phyloP scores from a whole-genome alignment of 352 stramenopile species.

The Globisporangium perplexum region DNA sequence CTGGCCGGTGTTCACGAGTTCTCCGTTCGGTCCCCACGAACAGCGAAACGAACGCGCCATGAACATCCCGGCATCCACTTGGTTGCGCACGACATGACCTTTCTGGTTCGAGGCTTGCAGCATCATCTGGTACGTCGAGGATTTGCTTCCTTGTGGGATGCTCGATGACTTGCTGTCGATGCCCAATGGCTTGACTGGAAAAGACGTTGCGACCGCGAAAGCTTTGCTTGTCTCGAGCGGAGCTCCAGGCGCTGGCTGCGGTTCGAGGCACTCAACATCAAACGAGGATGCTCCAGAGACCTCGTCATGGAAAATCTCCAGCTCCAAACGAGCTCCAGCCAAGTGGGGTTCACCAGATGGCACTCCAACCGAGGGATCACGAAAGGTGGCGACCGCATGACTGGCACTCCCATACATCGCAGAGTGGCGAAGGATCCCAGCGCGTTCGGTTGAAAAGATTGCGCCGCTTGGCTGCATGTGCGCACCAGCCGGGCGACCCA shows the following conservation, averaged over 20 bases:
- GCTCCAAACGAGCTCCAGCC: not conserved
- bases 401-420: slow-evolving; percentile 26
- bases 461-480: slow-evolving; percentile 9
- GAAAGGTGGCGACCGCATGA: slow-evolving; percentile 32
- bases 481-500: slow-evolving; percentile 13
- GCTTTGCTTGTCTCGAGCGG: slow-evolving; percentile 23
- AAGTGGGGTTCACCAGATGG: not conserved
- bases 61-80: slow-evolving; percentile 62
- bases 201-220: slow-evolving; percentile 27
- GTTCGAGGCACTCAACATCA: slow-evolving; percentile 16
- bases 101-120: slow-evolving; percentile 33
- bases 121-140: slow-evolving; percentile 69
- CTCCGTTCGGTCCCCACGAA: slow-evolving; percentile 72
- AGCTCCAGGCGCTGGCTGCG: slow-evolving; percentile 8
- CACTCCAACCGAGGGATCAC: not conserved
- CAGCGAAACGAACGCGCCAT: slow-evolving; percentile 79
- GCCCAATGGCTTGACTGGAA: slow-evolving; percentile 26
- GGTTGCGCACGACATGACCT: slow-evolving; percentile 31
- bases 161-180: slow-evolving; percentile 25
- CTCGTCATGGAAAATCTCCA: not conserved
- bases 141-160: slow-evolving; percentile 32
- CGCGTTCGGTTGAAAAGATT: slow-evolving; percentile 27
- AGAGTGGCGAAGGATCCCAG: slow-evolving; percentile 37
- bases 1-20: slow-evolving; percentile 60
- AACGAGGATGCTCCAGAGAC: slow-evolving; percentile 3